phyloP scores from a whole-genome alignment of 2,329 filamentous ascomycete species.

The Colletotrichum filicis region DNA sequence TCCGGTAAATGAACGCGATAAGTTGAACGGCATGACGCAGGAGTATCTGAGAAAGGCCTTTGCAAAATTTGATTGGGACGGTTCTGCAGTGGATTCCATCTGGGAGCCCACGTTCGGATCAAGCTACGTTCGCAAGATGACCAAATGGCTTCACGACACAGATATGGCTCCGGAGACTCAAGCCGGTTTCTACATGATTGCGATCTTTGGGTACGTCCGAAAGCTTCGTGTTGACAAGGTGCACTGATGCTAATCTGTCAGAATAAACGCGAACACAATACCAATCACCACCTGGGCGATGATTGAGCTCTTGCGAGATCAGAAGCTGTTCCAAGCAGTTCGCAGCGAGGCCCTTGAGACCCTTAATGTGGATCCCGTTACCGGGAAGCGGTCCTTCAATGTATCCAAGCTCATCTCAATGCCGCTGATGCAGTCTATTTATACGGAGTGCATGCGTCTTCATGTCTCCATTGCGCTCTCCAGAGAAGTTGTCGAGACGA shows the following conservation, averaged over 20 bases:
- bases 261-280: conserved; percentile 43
- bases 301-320: conserved; percentile 42
- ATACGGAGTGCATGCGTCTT: conserved; percentile 41
- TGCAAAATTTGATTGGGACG: conserved; percentile 36
- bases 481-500: conserved; percentile 37
- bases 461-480: conserved; percentile 40
- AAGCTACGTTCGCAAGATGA: conserved; percentile 36
- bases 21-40: conserved; percentile 23
- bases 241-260: not conserved
- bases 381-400: conserved; percentile 35
- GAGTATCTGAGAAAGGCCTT: conserved; percentile 30
- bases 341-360: conserved; percentile 38
- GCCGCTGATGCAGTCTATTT: conserved; percentile 43
- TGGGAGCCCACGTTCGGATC: conserved; percentile 45
- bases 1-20: conserved; percentile 35
- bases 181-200: conserved; percentile 27
- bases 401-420: conserved; percentile 34
- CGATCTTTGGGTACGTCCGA: conserved; percentile 12
- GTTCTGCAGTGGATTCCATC: conserved; percentile 24
- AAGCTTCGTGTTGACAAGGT: no score
- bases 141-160: conserved; percentile 36
- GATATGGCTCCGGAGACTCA: conserved; percentile 34
- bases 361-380: conserved; percentile 20
- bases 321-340: conserved; percentile 34
- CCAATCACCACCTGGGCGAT: conserved; percentile 43